phyloP scores from a whole-genome alignment of 73 alveolate genomes.

The Urostyla sp. region DNA sequence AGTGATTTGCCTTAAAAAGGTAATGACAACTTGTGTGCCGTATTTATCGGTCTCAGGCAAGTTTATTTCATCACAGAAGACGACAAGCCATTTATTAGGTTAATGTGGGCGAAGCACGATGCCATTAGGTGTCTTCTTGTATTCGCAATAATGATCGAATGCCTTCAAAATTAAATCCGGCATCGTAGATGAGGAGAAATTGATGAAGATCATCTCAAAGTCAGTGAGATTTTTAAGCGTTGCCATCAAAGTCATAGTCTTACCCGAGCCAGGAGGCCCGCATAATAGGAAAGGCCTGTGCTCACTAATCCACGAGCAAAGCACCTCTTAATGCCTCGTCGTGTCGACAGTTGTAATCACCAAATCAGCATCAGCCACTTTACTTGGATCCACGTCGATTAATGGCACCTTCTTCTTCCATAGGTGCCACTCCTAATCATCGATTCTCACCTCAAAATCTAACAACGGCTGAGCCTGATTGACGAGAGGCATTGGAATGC shows the following conservation, averaged over 20 bases:
- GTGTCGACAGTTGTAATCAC: slow-evolving; percentile 99
- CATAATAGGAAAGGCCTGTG: slow-evolving; percentile 98
- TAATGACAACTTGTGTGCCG: slow-evolving; percentile 93
- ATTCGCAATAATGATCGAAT: slow-evolving; percentile 99
- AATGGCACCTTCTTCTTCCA: slow-evolving; percentile 98
- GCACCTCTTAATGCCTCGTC: slow-evolving; percentile 96
- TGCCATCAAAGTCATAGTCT: slow-evolving; percentile 99
- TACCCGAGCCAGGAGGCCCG: slow-evolving; percentile 99
- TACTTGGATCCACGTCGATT: slow-evolving; percentile 89
- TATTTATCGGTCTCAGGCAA: slow-evolving; percentile 98
- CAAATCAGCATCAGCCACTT: slow-evolving; percentile 97
- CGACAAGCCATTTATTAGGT: slow-evolving; percentile 97
- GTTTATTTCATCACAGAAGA: slow-evolving; percentile 99
- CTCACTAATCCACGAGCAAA: slow-evolving; percentile 98
- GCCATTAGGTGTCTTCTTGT: slow-evolving; percentile 95
- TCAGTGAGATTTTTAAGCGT: slow-evolving; percentile 98
- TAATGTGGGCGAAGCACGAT: slow-evolving; percentile 94
- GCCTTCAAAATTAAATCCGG: slow-evolving; percentile 97
- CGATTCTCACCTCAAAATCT: slow-evolving; percentile 96
- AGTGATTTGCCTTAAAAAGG: slow-evolving; percentile 97
- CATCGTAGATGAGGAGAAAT: slow-evolving; percentile 97
- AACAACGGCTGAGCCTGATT: slow-evolving; percentile 79
- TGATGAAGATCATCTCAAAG: slow-evolving; percentile 97
- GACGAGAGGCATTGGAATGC: slow-evolving; percentile 81
- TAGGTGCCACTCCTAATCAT: slow-evolving; percentile 93